Conservation (phyloP, 1,284 basidiomycete species). For the Dichomitus squalens region DNA sequence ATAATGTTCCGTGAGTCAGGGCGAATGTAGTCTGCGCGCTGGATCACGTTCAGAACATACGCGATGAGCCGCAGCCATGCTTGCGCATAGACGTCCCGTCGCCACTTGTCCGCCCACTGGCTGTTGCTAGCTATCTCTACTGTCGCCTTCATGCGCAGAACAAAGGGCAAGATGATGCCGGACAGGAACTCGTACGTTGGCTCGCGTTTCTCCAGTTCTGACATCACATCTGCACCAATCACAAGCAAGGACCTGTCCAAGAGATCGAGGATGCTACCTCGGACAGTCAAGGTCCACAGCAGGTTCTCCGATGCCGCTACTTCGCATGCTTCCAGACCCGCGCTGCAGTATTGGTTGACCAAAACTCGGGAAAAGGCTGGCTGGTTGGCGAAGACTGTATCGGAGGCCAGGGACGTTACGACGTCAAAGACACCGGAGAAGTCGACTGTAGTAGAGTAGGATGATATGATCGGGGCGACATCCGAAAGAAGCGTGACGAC, state of each 20-base stretch:
- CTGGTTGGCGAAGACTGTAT: conserved; percentile 54
- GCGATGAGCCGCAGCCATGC: conserved; percentile 71
- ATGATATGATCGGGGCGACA: conserved; percentile 58
- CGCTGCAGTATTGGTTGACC: conserved; percentile 58
- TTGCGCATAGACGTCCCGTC: conserved; percentile 45
- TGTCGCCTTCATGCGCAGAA: conserved; percentile 55
- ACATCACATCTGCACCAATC: conserved; percentile 55
- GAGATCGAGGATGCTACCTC: conserved; percentile 54
- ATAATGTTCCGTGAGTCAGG: conserved; percentile 25
- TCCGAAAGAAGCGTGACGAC: conserved; percentile 57
- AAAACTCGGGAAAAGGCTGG: conserved; percentile 54
- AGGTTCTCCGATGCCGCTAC: conserved; percentile 54
- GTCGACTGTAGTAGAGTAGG: conserved; percentile 55
- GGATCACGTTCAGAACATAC: conserved; percentile 56
- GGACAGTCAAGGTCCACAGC: conserved; percentile 51
- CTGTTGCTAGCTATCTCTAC: conserved; percentile 45
- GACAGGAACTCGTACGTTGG: conserved; percentile 62
- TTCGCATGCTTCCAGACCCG: conserved; percentile 60
- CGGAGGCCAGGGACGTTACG: conserved; percentile 49
- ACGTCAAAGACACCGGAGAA: conserved; percentile 64
- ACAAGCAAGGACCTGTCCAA: conserved; percentile 56
- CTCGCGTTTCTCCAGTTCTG: conserved; percentile 55
- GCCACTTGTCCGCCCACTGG: conserved; percentile 46
- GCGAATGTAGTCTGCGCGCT: conserved; percentile 26
- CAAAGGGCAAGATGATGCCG: conserved; percentile 64